A percentile compares a stretch with the other conserved stretches of the same genome.
Conservation (phyloP, 805 yeast genomes). For the Lipomyces sp. region DNA sequence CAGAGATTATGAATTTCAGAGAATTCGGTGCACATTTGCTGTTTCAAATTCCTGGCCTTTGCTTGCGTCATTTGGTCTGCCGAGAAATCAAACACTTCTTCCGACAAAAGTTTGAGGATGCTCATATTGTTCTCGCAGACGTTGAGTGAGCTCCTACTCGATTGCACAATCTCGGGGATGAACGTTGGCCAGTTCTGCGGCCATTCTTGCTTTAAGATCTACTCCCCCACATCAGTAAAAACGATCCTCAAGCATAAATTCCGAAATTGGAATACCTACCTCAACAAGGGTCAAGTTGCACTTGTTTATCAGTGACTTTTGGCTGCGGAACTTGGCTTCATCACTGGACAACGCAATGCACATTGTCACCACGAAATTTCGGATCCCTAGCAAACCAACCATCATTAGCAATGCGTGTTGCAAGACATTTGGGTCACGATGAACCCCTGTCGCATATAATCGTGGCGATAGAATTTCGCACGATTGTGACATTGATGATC, state of each 20-base stretch:
- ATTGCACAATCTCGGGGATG: constrained; percentile 86
- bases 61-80: constrained; percentile 97
- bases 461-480: not conserved
- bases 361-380: constrained; percentile 93
- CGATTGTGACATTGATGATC: not conserved
- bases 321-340: constrained; percentile 68
- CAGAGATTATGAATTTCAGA: constrained; percentile 92
- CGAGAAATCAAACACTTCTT: constrained; percentile 95
- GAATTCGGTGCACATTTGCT: constrained; percentile 85
- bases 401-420: not conserved
- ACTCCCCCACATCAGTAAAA: constrained; percentile 42
- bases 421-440: not conserved
- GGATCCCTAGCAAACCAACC: constrained; percentile 61
- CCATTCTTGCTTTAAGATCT: constrained; percentile 97
- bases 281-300: constrained; percentile 87
- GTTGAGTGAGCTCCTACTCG: constrained; percentile 82
- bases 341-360: constrained; percentile 88
- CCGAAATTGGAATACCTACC: constrained; percentile 9
- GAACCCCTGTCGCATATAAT: not conserved
- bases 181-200: constrained; percentile 98
- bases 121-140: constrained; percentile 98
- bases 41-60: constrained; percentile 79
- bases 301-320: constrained; percentile 85
- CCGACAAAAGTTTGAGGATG: constrained; percentile 83
- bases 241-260: not conserved